phyloP scores from a whole-genome alignment of 228 moss, liverwort and hornwort species.

The Sphagnum fallax region DNA sequence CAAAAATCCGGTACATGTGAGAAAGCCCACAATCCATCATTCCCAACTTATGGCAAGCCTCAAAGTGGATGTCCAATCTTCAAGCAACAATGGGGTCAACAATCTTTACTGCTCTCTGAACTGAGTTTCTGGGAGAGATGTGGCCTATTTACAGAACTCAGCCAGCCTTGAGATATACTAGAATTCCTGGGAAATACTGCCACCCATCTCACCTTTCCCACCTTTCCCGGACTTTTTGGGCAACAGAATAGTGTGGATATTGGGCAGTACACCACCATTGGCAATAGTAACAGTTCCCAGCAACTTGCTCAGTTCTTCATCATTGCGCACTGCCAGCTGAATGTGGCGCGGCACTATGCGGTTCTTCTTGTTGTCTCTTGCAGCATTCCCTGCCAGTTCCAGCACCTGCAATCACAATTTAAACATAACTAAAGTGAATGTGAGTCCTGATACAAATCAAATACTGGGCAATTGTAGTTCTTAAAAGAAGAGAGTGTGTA shows the following conservation, averaged over 20 bases:
- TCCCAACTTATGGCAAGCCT: too few species aligned
- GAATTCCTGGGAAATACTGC: conserved; percentile 61
- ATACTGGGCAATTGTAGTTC: too few species aligned
- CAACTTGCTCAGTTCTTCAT: conserved; percentile 55
- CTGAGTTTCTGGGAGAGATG: too few species aligned
- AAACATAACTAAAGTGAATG: background rate
- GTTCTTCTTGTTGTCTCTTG: conserved; percentile 50
- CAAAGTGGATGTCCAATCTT: too few species aligned
- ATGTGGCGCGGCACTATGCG: conserved; percentile 50
- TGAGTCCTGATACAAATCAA: too few species aligned
- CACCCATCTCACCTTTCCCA: conserved; percentile 43
- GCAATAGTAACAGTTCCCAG: conserved; percentile 46
- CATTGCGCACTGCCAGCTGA: conserved; percentile 50
- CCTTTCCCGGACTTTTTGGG: conserved; percentile 58
- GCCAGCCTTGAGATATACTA: conserved; percentile 1
- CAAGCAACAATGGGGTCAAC: too few species aligned
- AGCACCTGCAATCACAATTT: conserved; percentile 20
- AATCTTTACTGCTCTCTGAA: too few species aligned
- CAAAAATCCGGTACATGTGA: too few species aligned
- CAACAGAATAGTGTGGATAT: conserved; percentile 45
- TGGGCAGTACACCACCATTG: conserved; percentile 45
- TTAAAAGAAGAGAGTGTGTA: too few species aligned
- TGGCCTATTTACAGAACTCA: too few species aligned
- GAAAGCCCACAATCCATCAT: too few species aligned
- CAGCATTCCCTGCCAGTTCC: conserved; percentile 48